Base-by-base conservation (phyloP, 2,329 filamentous ascomycete species). In the Sclerotinia trifoliorum region DNA sequence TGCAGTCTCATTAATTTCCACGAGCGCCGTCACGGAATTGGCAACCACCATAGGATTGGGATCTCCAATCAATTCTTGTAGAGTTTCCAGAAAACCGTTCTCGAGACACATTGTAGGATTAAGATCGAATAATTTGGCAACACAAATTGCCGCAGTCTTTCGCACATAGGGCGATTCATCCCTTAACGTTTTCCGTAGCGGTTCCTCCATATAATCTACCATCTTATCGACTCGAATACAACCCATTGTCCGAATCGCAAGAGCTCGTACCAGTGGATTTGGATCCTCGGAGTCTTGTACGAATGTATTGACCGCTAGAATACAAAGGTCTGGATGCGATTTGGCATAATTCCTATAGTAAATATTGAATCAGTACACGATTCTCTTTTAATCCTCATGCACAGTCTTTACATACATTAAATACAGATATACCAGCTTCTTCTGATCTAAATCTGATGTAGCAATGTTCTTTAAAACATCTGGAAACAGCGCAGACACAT, bases 161-260 rank as follows among this genome's bases (percentile, higher is more conserved):
- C 95, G 91, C 70, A 99, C 95, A 79, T 99, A 99, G 0, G 95
- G 95, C 61, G 94, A 98, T 80, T 99, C 95, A 81, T 99, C 95
- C 79, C 93, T 89, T 73, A 99, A 83, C 17, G 95, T 99, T 82
- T 99, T 99, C 75, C 95, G 88, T 71, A 99, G 81, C 19, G 95
- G 95, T 77, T 99, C 95, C 80, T 98, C 95, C 94, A 99, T 98
- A 80, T 99, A 99, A 78, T 99, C 95, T 73, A 98, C 93, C 93
- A 99, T 99, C 81, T 99, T 99, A 75, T 98, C 95, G 67, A 99
- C 95, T 68, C 95, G 85, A 76, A 99, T 98, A 78, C 95, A 98
- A 52, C 95, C 95, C 95, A 99, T 99, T 46, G 95, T 99, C 75
- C 95, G 88, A 79, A 99, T 96, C 67, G 95, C 95, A 64, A 99